Evolutionary conservation across 495 filamentous ascomycete genomes (phyloP).

Genomic region (Immersiella caudata): DNA sequence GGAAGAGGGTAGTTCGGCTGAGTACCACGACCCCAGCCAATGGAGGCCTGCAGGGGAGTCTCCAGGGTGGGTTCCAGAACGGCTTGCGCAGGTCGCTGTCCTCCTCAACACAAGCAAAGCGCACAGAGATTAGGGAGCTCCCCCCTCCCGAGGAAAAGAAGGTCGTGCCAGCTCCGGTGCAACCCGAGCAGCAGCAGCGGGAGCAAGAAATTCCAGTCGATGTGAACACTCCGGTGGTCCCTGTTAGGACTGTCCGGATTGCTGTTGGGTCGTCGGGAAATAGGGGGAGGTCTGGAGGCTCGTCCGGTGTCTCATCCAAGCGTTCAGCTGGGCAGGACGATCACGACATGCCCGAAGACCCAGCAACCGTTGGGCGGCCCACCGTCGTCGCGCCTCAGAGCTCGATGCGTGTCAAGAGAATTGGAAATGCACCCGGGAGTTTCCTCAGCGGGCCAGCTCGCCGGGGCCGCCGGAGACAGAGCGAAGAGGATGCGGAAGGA

Average conservation of each 20-base stretch:
- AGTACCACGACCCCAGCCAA: slow-evolving; percentile 46
- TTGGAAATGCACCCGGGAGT: slow-evolving; percentile 69
- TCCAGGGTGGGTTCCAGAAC: slow-evolving; percentile 34
- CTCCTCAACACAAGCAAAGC: slow-evolving; percentile 41
- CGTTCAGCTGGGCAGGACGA: slow-evolving; percentile 38
- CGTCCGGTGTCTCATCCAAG: slow-evolving; percentile 45
- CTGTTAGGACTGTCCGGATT: slow-evolving; percentile 66
- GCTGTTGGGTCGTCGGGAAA: slow-evolving; percentile 48
- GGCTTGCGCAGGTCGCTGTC: slow-evolving; percentile 42
- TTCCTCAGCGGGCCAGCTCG: slow-evolving; percentile 77
- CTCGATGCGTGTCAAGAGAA: slow-evolving; percentile 72
- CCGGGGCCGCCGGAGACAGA: slow-evolving; percentile 70
- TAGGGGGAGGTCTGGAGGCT: slow-evolving; percentile 41
- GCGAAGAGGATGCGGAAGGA: slow-evolving; percentile 65
- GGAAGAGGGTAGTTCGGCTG: slow-evolving; percentile 62
- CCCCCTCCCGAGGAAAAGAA: slow-evolving; percentile 35
- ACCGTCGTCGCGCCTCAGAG: slow-evolving; percentile 64
- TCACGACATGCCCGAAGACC: slow-evolving; percentile 44
- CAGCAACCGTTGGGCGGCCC: slow-evolving; percentile 44
- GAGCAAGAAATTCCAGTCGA: slow-evolving; percentile 39
- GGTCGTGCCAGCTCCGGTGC: slow-evolving; percentile 27
- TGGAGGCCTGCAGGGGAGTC: slow-evolving; percentile 18
- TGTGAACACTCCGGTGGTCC: slow-evolving; percentile 68
- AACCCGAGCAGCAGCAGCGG: slow-evolving; percentile 32
- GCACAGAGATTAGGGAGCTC: slow-evolving; percentile 42